A percentile compares a stretch with the other conserved stretches of the same genome.
Conservation (phyloP, 2,329 filamentous ascomycete species). For the Orbilia javanica region DNA sequence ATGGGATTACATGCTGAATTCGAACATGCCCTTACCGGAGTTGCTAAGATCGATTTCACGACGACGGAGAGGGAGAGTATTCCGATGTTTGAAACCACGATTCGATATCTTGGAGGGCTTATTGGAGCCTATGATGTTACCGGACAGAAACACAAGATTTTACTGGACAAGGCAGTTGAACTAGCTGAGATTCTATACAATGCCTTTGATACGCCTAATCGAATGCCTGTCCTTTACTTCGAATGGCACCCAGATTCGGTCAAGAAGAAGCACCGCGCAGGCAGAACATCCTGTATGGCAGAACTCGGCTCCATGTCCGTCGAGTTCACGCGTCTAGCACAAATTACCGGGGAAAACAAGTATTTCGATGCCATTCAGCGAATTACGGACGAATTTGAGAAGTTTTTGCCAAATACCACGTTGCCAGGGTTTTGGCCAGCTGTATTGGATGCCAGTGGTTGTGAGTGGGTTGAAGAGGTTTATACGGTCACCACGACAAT, state of each 20-base stretch:
- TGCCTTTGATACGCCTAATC: conserved; percentile 90
- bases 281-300: conserved; percentile 68
- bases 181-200: conserved; percentile 84
- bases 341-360: conserved; percentile 82
- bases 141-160: conserved; percentile 74
- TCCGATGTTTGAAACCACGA: conserved; percentile 92
- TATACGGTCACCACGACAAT: conserved; percentile 43
- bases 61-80: conserved; percentile 76
- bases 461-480: conserved; percentile 71
- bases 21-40: conserved; percentile 78
- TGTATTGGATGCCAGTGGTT: conserved; percentile 81
- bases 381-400: conserved; percentile 82
- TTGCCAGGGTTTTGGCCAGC: conserved; percentile 86
- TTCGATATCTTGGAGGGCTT: conserved; percentile 89
- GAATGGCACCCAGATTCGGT: conserved; percentile 74
- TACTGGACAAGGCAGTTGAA: conserved; percentile 83
- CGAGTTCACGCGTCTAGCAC: conserved; percentile 90
- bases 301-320: conserved; percentile 84
- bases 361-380: conserved; percentile 92
- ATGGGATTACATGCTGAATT: conserved; percentile 85
- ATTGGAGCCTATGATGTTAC: conserved; percentile 89
- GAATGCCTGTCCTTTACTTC: conserved; percentile 88
- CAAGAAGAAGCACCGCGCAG: conserved; percentile 61
- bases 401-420: conserved; percentile 77
- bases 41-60: conserved; percentile 85